Percentiles rank a stretch among this genome's conserved stretches.
These are phyloP conservation scores for Elsinoe ampelina DNA, from an alignment of 2,329 filamentous ascomycete species.

Conservation along the genomic window DNA sequence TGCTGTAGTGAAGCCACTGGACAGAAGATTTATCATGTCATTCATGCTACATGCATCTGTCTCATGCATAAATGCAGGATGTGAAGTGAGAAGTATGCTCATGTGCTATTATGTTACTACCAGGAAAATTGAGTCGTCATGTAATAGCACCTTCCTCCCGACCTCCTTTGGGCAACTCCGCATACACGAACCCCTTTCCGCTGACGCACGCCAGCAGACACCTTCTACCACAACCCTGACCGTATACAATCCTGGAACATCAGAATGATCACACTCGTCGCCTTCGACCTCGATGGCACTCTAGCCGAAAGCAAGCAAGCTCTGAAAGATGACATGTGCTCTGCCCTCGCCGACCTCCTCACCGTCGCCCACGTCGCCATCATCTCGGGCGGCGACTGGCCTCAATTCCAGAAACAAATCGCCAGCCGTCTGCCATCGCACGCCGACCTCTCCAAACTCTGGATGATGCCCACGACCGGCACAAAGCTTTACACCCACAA, in stretches of 20 bases:
- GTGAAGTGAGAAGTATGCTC: no score
- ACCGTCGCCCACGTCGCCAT: slow-evolving; percentile 32
- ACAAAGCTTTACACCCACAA: slow-evolving; percentile 33
- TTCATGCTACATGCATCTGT: no score
- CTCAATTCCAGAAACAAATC: slow-evolving; percentile 35
- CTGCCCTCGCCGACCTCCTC: slow-evolving; percentile 30
- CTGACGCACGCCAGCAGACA: no score
- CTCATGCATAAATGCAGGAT: no score
- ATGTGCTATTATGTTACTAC: neutral
- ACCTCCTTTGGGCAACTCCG: neutral
- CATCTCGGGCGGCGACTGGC: slow-evolving; percentile 36
- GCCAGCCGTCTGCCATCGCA: slow-evolving; percentile 29
- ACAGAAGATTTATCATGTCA: neutral
- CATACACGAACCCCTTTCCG: neutral
- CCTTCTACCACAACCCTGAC: no score
- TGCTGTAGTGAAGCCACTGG: neutral
- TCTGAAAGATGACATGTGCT: slow-evolving; percentile 27
- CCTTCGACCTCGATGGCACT: slow-evolving; percentile 32
- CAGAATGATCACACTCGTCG: slow-evolving; percentile 29
- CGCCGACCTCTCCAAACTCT: slow-evolving; percentile 31
- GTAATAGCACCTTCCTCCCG: neutral
- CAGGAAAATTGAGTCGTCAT: neutral
- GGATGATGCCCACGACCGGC: slow-evolving; percentile 37
- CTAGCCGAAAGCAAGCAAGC: slow-evolving; percentile 32
- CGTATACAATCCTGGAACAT: no score